Evolutionary conservation across 371 early-diverging fungal species (phyloP).

Genomic region (Lichtheimia hyalospora): DNA sequence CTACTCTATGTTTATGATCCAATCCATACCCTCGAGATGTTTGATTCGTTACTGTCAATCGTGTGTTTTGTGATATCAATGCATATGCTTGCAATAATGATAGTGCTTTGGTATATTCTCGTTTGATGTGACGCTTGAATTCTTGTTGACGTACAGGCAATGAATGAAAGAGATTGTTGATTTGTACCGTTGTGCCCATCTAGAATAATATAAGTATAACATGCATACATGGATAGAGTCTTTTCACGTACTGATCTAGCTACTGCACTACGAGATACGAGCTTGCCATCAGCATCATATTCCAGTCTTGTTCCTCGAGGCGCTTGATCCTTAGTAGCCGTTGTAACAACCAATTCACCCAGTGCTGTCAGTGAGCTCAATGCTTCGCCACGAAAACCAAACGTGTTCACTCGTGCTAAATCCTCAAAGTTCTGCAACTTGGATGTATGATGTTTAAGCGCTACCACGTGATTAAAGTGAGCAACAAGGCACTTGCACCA

Average conservation of each 20-base stretch:
- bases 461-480: constrained; percentile 12
- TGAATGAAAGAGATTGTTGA: constrained; percentile 78
- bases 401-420: constrained; percentile 62
- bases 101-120: constrained; percentile 80
- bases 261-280: constrained; percentile 40
- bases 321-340: constrained; percentile 63
- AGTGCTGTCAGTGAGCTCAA: constrained; percentile 78
- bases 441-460: constrained; percentile 79
- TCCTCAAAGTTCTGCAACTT: constrained; percentile 75
- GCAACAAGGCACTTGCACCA: neutral
- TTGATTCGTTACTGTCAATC: constrained; percentile 70
- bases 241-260: constrained; percentile 48
- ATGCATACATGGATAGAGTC: neutral
- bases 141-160: constrained; percentile 92
- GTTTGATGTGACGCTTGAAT: constrained; percentile 77
- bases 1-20: neutral
- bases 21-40: constrained; percentile 56
- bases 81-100: constrained; percentile 88
- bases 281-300: constrained; percentile 62
- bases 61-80: constrained; percentile 66
- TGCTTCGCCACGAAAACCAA: constrained; percentile 90
- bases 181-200: constrained; percentile 83
- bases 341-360: constrained; percentile 57
- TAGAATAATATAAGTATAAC: constrained; percentile 11
- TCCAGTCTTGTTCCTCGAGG: constrained; percentile 73